Evolutionary conservation across 2,329 filamentous ascomycete species (phyloP).

Genomic region (Elsinoe perseae): DNA sequence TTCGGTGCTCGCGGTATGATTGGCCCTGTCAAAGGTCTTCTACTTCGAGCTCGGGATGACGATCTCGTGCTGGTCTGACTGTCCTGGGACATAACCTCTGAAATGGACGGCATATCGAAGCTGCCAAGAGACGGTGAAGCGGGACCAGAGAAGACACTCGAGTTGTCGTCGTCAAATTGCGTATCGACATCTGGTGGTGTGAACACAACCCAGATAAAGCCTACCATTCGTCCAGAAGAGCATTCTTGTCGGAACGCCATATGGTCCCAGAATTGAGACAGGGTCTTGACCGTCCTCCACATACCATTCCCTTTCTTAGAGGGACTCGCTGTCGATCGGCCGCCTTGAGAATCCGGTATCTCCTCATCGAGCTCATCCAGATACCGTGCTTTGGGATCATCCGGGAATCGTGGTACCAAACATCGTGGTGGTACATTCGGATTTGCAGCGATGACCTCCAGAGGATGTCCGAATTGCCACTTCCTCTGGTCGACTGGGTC

Average conservation of each 20-base stretch:
- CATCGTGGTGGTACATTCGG: constrained; percentile 66
- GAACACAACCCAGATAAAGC: constrained; percentile 90
- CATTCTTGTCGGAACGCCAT: constrained; percentile 97
- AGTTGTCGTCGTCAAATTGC: constrained; percentile 1
- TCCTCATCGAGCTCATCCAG: constrained; percentile 84
- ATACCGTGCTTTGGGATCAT: constrained; percentile 90
- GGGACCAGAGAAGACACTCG: constrained; percentile 11
- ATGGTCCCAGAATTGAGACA: constrained; percentile 97
- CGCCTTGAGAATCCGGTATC: constrained; percentile 40
- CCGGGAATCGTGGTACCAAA: constrained; percentile 82
- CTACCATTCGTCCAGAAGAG: constrained; percentile 82
- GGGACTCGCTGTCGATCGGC: constrained; percentile 23
- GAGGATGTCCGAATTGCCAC: constrained; percentile 58
- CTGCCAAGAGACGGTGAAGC: neutral
- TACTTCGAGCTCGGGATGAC: constrained; percentile 33
- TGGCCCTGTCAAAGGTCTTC: constrained; percentile 47
- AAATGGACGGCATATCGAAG: neutral
- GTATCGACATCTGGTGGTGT: constrained; percentile 39
- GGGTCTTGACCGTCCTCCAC: constrained; percentile 74
- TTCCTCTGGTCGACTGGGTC: constrained; percentile 34
- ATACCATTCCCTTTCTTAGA: constrained; percentile 49
- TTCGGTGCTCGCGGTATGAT: constrained; percentile 56
- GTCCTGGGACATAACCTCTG: constrained; percentile 7
- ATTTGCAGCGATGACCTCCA: constrained; percentile 59
- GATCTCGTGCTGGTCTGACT: constrained; percentile 21